Percentiles rank a stretch among this genome's conserved stretches.
Evolutionary conservation across 768 basidiomycete species (phyloP).

Genomic region (Russula virescens): DNA sequence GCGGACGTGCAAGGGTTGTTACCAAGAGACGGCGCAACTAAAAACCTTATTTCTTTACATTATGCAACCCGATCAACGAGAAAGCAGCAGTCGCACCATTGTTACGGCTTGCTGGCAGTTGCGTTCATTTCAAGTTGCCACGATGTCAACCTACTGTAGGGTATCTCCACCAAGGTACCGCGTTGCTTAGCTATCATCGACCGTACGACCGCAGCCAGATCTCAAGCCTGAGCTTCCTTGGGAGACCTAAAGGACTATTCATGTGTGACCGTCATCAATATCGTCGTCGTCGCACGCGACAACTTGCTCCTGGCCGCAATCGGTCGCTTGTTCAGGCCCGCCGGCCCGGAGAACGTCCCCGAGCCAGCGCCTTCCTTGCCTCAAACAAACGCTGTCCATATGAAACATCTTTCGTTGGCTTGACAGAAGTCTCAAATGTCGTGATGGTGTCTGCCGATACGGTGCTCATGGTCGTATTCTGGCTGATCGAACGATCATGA

Average conservation of each 20-base stretch:
- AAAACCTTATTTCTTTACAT: not conserved
- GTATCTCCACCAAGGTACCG: not conserved
- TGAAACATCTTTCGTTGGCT: too few species aligned
- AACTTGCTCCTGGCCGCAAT: not conserved
- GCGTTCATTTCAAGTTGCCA: conserved; percentile 3
- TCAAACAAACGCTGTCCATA: too few species aligned
- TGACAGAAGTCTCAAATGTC: too few species aligned
- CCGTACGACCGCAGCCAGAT: conserved; percentile 4
- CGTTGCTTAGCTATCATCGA: not conserved
- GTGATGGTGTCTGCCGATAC: too few species aligned
- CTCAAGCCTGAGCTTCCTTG: conserved; percentile 2
- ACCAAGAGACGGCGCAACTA: not conserved
- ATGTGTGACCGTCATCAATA: not conserved
- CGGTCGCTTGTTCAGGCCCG: not conserved
- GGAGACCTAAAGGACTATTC: not conserved
- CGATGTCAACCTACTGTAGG: conserved; percentile 7
- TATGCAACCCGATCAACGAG: too few species aligned
- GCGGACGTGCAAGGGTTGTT: conserved; percentile 13
- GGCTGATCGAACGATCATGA: too few species aligned
- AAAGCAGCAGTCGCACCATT: conserved; percentile 6
- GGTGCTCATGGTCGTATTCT: too few species aligned
- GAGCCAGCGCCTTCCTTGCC: too few species aligned
- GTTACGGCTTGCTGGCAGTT: conserved; percentile 6
- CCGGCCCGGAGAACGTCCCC: too few species aligned
- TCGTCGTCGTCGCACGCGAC: too few species aligned